phyloP scores from a whole-genome alignment of 441 rosid species.

The Brassica hybrid region DNA sequence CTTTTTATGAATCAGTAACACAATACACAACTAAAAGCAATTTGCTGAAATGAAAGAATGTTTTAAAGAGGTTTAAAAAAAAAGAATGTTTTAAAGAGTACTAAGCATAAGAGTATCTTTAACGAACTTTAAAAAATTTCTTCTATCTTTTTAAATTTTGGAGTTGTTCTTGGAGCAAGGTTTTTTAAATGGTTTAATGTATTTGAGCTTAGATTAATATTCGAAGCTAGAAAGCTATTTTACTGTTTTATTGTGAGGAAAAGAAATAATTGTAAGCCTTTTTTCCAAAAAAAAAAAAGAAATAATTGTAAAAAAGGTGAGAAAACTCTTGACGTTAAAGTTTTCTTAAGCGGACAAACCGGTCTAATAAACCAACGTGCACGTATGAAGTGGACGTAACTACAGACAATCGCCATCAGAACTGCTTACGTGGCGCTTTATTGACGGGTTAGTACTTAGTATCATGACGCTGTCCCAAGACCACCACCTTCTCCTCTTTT shows the following conservation, averaged over 20 bases:
- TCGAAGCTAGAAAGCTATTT: too few relatives aligned
- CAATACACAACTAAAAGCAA: not conserved
- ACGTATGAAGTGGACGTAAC: slow-evolving; percentile 36
- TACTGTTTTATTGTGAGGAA: too few relatives aligned
- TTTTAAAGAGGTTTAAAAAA: too few relatives aligned
- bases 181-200: too few relatives aligned
- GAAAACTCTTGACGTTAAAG: slow-evolving; percentile 33
- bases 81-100: too few relatives aligned
- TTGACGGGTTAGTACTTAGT: not conserved
- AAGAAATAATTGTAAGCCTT: too few relatives aligned
- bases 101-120: too few relatives aligned
- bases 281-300: too few relatives aligned
- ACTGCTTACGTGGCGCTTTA: slow-evolving; percentile 31
- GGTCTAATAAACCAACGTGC: slow-evolving; percentile 33
- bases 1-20: not conserved
- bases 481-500: slow-evolving; percentile 8
- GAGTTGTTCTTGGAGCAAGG: too few relatives aligned
- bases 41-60: not conserved
- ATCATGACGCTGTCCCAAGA: slow-evolving; percentile 24
- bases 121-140: too few relatives aligned
- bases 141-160: too few relatives aligned
- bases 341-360: slow-evolving; percentile 29
- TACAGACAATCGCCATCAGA: slow-evolving; percentile 17
- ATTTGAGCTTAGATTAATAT: too few relatives aligned
- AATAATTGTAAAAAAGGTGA: not conserved